Percentiles rank a stretch among this genome's conserved stretches.
These are phyloP conservation scores for Globisporangium spinosum DNA, from an alignment of 352 stramenopile species.

Conservation along the genomic window DNA sequence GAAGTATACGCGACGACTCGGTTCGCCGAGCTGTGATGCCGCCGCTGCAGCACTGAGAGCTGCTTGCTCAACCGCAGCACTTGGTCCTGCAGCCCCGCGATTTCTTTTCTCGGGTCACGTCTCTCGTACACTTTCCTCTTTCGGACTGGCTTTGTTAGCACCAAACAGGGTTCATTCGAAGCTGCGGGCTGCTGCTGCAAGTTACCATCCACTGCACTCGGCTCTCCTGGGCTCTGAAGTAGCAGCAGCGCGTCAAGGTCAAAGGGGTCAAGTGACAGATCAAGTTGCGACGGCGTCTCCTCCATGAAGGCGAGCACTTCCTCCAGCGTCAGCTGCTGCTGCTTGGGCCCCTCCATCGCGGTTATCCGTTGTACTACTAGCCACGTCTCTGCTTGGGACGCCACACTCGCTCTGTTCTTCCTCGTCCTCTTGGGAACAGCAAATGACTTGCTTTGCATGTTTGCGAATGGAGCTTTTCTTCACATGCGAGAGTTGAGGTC, in stretches of 20 bases:
- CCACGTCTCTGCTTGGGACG: not conserved
- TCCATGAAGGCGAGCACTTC: not conserved
- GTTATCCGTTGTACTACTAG: not conserved
- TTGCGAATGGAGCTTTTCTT: too few species aligned
- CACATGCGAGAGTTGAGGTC: too few species aligned
- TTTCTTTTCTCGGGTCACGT: slow-evolving; percentile 1
- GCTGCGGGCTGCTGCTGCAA: too few species aligned
- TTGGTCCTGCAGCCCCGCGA: not conserved
- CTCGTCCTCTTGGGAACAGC: too few species aligned
- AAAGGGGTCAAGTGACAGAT: not conserved
- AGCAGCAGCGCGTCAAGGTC: not conserved
- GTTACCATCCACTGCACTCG: too few species aligned
- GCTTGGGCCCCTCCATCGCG: not conserved
- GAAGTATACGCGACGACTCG: not conserved
- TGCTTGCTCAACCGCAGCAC: not conserved
- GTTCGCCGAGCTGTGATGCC: not conserved
- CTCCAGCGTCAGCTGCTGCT: not conserved
- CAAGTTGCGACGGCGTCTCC: not conserved
- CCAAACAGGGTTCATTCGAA: not conserved
- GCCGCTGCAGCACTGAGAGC: not conserved
- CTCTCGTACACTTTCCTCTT: slow-evolving; percentile 1
- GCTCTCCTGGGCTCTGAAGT: not conserved
- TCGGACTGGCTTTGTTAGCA: not conserved
- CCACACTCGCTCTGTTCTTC: too few species aligned
- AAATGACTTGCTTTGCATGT: too few species aligned